Percentiles rank a stretch among this genome's conserved stretches.
These are phyloP conservation scores for Adansonia grandidieri DNA, from an alignment of 441 rosid species.

Conservation along the genomic window DNA sequence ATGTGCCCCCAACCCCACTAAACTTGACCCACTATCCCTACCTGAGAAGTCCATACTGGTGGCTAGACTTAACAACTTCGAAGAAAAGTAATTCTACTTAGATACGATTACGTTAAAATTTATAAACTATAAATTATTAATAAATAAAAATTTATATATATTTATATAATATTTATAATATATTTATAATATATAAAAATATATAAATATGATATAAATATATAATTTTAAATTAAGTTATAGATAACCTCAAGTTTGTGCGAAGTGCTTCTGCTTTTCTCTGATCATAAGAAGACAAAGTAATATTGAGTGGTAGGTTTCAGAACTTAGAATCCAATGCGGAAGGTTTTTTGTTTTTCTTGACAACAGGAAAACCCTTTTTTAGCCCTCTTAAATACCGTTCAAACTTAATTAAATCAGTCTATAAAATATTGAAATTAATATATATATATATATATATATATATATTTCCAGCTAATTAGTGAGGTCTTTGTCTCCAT, in stretches of 20 bases:
- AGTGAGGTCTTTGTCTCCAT: background rate
- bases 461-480: background rate
- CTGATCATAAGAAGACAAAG: conserved; percentile 33
- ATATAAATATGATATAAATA: no score
- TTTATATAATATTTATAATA: no score
- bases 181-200: background rate
- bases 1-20: no score
- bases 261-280: conserved; percentile 23
- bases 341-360: conserved; percentile 37
- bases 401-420: conserved; percentile 2
- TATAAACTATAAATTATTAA: no score
- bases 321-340: conserved; percentile 64
- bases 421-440: background rate
- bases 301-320: conserved; percentile 32
- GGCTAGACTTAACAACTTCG: no score
- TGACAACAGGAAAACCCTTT: conserved; percentile 13
- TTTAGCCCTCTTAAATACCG: background rate
- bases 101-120: no score
- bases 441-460: background rate
- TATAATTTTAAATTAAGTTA: background rate
- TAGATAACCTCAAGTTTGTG: conserved; percentile 24
- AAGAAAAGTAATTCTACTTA: no score
- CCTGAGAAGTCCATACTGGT: no score
- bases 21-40: no score
- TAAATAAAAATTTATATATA: no score